A percentile compares a stretch with the other conserved stretches of the same genome.
Conservation (phyloP, 2,329 filamentous ascomycete species). For the Ophiocordyceps robertsii region DNA sequence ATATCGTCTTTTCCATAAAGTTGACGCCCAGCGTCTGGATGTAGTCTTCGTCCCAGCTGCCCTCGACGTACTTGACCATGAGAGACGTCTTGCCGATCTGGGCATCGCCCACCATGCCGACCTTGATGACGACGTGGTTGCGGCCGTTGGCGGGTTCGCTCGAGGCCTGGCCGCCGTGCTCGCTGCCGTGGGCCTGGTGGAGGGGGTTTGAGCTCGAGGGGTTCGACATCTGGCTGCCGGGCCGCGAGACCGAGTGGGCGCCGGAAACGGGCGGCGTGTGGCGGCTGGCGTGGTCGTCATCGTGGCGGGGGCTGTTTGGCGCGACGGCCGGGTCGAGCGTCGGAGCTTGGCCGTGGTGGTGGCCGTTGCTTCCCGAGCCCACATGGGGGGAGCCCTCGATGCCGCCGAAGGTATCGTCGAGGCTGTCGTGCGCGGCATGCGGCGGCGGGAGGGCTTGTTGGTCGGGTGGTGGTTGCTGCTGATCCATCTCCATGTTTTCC, state of each 20-base stretch:
- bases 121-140: constrained; percentile 89
- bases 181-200: constrained; percentile 26
- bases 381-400: constrained; percentile 34
- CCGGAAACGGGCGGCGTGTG: constrained; percentile 34
- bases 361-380: constrained; percentile 20
- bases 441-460: constrained; percentile 1
- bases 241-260: constrained; percentile 34
- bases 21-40: constrained; percentile 98
- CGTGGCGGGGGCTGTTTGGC: constrained; percentile 23
- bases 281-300: constrained; percentile 28
- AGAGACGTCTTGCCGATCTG: constrained; percentile 98
- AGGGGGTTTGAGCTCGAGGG: constrained; percentile 8
- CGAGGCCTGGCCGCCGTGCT: constrained; percentile 18
- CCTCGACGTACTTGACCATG: constrained; percentile 99
- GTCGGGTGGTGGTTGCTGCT: constrained; percentile 1
- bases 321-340: constrained; percentile 29
- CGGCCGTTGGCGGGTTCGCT: constrained; percentile 32
- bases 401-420: constrained; percentile 36
- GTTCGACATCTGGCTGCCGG: constrained; percentile 41
- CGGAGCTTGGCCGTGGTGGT: constrained; percentile 31
- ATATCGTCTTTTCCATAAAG: constrained; percentile 99
- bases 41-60: constrained; percentile 99
- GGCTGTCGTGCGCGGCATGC: constrained; percentile 17
- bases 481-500: constrained; percentile 34
- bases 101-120: constrained; percentile 97